Percentiles rank a stretch among this genome's conserved stretches.
Conservation (phyloP, 768 basidiomycete species). For the Leucogyrophana mollusca region DNA sequence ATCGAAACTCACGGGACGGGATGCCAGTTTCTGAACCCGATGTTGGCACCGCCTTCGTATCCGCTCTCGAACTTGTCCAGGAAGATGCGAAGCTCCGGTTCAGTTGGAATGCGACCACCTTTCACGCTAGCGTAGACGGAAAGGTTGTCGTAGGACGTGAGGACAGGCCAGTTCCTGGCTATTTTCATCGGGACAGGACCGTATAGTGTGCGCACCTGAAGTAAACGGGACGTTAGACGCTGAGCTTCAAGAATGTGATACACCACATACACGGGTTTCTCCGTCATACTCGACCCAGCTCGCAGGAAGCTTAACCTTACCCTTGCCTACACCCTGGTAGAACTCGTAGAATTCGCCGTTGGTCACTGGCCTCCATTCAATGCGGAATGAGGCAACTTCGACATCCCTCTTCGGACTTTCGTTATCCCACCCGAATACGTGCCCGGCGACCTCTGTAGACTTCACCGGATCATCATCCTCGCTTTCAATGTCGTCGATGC, state of each 20-base stretch:
- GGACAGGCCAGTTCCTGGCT: conserved; percentile 83
- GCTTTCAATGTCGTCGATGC: conserved; percentile 80
- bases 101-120: conserved; percentile 93
- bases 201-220: conserved; percentile 79
- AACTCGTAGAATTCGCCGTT: conserved; percentile 84
- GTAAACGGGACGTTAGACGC: background rate
- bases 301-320: conserved; percentile 54
- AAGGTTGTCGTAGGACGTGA: conserved; percentile 75
- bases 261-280: conserved; percentile 43
- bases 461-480: conserved; percentile 48
- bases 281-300: conserved; percentile 68
- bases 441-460: conserved; percentile 40
- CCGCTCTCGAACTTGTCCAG: conserved; percentile 71
- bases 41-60: conserved; percentile 75
- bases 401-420: conserved; percentile 71
- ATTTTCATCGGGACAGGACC: conserved; percentile 78
- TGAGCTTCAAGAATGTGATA: background rate
- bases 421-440: conserved; percentile 95
- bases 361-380: conserved; percentile 84
- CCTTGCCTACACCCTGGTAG: conserved; percentile 45
- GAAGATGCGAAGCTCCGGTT: conserved; percentile 82
- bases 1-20: conserved; percentile 71
- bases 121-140: conserved; percentile 79
- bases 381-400: conserved; percentile 66
- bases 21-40: conserved; percentile 93